These are phyloP conservation scores for Talaromyces islandicus DNA, from an alignment of 2,329 filamentous ascomycete genomes.

Conservation along the genomic window DNA sequence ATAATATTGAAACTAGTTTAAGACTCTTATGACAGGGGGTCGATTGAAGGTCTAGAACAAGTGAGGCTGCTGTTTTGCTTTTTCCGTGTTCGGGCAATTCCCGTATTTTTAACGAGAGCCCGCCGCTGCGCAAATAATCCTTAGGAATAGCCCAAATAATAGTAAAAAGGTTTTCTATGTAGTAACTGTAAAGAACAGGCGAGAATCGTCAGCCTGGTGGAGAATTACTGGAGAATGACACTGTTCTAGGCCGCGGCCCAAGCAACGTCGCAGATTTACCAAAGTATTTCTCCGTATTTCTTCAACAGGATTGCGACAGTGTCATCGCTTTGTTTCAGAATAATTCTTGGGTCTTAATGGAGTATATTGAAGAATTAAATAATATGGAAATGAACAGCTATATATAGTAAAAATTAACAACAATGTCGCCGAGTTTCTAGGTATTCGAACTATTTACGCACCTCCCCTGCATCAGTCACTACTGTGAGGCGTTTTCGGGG, in stretches of 20 bases:
- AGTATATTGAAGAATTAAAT: background rate
- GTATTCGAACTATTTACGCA: background rate
- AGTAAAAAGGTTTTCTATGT: background rate
- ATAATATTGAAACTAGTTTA: too few relatives aligned
- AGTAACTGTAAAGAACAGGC: background rate
- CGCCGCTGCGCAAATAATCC: too few relatives aligned
- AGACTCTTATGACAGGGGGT: too few relatives aligned
- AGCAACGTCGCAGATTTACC: background rate
- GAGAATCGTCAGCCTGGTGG: background rate
- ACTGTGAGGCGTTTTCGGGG: background rate
- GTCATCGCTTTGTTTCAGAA: background rate
- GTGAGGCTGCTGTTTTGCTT: background rate
- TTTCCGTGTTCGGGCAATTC: background rate
- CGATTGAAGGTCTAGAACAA: background rate
- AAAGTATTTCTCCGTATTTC: background rate
- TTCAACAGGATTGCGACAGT: background rate
- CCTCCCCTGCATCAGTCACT: background rate
- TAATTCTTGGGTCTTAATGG: background rate
- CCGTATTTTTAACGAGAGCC: background rate
- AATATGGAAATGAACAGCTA: background rate
- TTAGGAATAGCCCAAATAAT: background rate
- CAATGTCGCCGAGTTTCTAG: background rate
- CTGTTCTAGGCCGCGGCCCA: background rate
- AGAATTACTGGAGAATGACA: background rate
- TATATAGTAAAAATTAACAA: background rate